Percentiles rank a stretch among this genome's conserved stretches.
phyloP scores from a whole-genome alignment of 2,329 filamentous ascomycete genomes.

The Pseudogymnoascus sp. region DNA sequence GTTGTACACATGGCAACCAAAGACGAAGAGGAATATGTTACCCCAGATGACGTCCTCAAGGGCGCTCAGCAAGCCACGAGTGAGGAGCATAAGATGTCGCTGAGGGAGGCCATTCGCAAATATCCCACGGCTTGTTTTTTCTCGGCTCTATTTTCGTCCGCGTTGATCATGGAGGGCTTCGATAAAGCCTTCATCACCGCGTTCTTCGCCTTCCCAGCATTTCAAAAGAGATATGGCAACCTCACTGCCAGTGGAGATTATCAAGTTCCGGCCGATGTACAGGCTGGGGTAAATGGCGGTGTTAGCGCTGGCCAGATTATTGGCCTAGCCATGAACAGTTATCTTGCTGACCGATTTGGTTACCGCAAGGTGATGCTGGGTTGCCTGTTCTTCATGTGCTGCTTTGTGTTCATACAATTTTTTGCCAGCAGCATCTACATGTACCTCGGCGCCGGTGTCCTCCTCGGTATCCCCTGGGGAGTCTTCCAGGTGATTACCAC shows the following conservation, averaged over 20 bases:
- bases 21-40: conserved; percentile 10
- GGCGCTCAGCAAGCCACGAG: conserved; percentile 21
- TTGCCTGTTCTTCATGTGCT: conserved; percentile 29
- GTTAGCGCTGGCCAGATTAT: conserved; percentile 19
- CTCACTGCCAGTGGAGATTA: conserved; percentile 14
- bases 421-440: conserved; percentile 39
- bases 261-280: conserved; percentile 30
- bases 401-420: conserved; percentile 41
- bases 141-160: conserved; percentile 29
- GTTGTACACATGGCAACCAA: not conserved
- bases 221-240: conserved; percentile 18
- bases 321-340: conserved; percentile 20
- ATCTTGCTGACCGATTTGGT: conserved; percentile 18
- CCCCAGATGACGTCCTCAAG: conserved; percentile 11
- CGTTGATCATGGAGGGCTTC: conserved; percentile 34
- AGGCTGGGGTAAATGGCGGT: conserved; percentile 27
- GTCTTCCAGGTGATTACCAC: conserved; percentile 40
- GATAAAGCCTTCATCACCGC: conserved; percentile 30
- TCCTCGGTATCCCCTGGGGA: conserved; percentile 44
- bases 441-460: conserved; percentile 39
- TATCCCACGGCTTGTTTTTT: conserved; percentile 26
- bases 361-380: conserved; percentile 21
- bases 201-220: conserved; percentile 26
- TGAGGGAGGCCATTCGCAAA: conserved; percentile 19
- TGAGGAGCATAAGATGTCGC: conserved; percentile 19